These are phyloP conservation scores for Hypoxylon sp. DNA, from an alignment of 2,329 filamentous ascomycete species.

Conservation along the genomic window DNA sequence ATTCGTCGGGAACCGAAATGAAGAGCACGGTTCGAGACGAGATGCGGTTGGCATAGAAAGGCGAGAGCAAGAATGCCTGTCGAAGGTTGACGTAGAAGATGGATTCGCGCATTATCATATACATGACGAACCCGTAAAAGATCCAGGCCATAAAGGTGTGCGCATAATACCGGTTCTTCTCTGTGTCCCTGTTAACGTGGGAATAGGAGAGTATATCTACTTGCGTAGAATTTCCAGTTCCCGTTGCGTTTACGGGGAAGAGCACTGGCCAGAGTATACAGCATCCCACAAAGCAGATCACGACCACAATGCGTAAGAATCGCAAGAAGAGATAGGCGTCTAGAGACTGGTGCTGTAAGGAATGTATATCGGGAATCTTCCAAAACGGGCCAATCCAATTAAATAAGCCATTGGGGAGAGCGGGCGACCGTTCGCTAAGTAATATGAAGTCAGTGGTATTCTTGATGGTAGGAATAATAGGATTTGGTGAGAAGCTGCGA, in stretches of 20 bases:
- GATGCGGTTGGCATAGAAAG: constrained; percentile 85
- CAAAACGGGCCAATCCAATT: constrained; percentile 79
- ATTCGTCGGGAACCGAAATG: constrained; percentile 83
- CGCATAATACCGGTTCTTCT: constrained; percentile 80
- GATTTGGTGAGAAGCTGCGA: background rate
- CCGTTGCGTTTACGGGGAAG: constrained; percentile 88
- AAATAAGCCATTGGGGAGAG: constrained; percentile 72
- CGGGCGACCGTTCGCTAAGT: constrained; percentile 70
- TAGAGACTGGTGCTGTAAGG: constrained; percentile 90
- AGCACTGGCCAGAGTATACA: constrained; percentile 89
- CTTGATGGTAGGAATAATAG: background rate
- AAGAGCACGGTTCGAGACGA: constrained; percentile 93
- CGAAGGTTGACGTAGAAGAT: constrained; percentile 94
- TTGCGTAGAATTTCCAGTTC: constrained; percentile 73
- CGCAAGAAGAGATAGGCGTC: constrained; percentile 93
- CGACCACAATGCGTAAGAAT: constrained; percentile 82
- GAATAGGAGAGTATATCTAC: constrained; percentile 85
- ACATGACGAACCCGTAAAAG: constrained; percentile 90
- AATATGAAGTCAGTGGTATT: constrained; percentile 18
- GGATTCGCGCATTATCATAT: constrained; percentile 86
- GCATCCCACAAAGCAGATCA: constrained; percentile 87
- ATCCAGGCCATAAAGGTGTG: constrained; percentile 85
- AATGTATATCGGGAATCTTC: constrained; percentile 79
- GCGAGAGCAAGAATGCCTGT: constrained; percentile 91
- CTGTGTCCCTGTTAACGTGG: constrained; percentile 73